Base-by-base conservation (phyloP, 306 rosid genomes). In the Notholithocarpus densiflorus region DNA sequence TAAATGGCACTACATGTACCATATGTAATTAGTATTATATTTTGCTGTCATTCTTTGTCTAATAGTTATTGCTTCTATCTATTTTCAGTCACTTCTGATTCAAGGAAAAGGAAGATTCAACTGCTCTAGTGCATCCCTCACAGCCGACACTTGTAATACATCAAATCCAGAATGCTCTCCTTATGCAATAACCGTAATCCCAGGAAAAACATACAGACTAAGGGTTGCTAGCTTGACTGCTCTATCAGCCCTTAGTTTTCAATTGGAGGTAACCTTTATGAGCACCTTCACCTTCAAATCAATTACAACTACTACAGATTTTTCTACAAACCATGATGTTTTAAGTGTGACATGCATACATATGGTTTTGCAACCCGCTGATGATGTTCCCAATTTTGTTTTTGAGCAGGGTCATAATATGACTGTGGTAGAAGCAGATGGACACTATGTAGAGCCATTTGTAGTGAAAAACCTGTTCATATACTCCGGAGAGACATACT, bases 371-470 rank as follows among this genome's bases (percentile, higher is more conserved):
- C 15, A 48, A 48, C 53, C 53, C 5, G 0, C 13, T 23, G 3
- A 59, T 59, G 1, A 59, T 21, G 2, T 11, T 13, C 17, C 4
- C 6, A 14, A 11, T 13, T 37, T 45, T n/a, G 27, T 14, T 13
- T 15, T 45, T 4, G 1, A 21, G 75, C 92, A 94, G 97, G 95
- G 93, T 1, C 98, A 92, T 68, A 92, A 88, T 31, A 91, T 94
- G 98, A 92, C 95, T 1, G 97, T 94, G 37, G 97, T 94, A 7
- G 97, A 92, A 84, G 97, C 97, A 48, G 98, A 94, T 83, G 97
- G 98, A 37, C 93, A 92, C 81, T 84, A 92, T 52, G 97, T 94
- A 0, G 97, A 94, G 61, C 97, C 98, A 18, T 89, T 94, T 24
- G 92, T 78, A 75, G 92, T 91, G 3, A 77, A 89, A 5, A 91